Evolutionary conservation across 164 flowering plant species (phyloP).

Genomic region (Magnolia sinica): DNA sequence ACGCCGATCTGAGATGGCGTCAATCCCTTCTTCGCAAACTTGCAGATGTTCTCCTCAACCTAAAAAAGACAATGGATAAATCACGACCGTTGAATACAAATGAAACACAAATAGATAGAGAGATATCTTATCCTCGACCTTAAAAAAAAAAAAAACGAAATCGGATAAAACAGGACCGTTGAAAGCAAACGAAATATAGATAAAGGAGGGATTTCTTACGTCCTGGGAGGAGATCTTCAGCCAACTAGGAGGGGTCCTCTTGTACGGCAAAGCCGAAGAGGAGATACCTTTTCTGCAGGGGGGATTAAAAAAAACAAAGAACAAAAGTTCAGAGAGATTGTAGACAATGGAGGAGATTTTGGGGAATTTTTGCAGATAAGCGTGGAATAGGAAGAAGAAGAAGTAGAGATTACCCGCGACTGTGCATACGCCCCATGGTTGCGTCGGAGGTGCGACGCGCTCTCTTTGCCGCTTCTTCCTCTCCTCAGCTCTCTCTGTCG

Average conservation of each 20-base stretch:
- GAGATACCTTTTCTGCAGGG: slow-evolving; percentile 45
- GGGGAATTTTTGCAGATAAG: not conserved
- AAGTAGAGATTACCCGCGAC: slow-evolving; percentile 27
- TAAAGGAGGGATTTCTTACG: slow-evolving; percentile 20
- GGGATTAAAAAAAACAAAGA: not conserved
- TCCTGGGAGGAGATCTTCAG: slow-evolving; percentile 35
- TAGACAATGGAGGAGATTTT: not conserved
- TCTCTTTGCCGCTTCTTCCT: not conserved
- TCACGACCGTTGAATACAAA: not conserved
- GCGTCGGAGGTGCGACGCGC: not conserved
- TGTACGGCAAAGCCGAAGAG: slow-evolving; percentile 46
- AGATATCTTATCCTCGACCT: not conserved
- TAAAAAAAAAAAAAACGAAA: not conserved
- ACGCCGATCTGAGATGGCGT: slow-evolving; percentile 58
- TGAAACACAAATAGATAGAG: not conserved
- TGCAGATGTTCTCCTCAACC: slow-evolving; percentile 58
- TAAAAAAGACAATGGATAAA: slow-evolving; percentile 1
- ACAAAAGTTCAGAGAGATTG: not conserved
- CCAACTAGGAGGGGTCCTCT: slow-evolving; percentile 47
- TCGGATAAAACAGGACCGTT: not conserved
- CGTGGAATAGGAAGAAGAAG: not conserved
- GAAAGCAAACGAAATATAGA: not conserved
- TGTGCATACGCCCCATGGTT: slow-evolving; percentile 51
- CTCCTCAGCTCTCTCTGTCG: not conserved
- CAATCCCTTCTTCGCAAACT: slow-evolving; percentile 55